phyloP scores from a whole-genome alignment of 2,329 filamentous ascomycete species.

The Penicillium sp. region DNA sequence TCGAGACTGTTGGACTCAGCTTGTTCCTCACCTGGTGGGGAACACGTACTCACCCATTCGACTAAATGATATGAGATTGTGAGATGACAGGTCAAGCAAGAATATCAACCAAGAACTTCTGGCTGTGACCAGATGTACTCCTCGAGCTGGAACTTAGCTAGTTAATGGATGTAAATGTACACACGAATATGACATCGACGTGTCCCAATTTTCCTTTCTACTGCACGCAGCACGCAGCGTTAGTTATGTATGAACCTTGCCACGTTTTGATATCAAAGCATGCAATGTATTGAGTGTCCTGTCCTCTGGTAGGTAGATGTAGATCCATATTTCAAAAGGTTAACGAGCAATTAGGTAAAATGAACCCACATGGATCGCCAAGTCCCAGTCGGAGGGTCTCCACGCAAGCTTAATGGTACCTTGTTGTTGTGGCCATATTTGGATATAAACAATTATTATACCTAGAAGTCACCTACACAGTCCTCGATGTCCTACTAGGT shows the following conservation, averaged over 20 bases:
- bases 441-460: not conserved
- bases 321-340: not conserved
- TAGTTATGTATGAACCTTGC: too few species aligned
- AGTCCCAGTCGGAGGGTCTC: not conserved
- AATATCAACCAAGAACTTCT: slow-evolving; percentile 14
- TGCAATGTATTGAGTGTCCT: not conserved
- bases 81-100: not conserved
- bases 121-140: not conserved
- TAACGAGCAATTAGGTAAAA: not conserved
- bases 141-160: not conserved
- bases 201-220: not conserved
- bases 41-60: slow-evolving; percentile 88
- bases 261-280: not conserved
- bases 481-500: not conserved
- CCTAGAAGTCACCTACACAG: too few species aligned
- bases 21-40: slow-evolving; percentile 97
- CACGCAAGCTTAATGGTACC: not conserved
- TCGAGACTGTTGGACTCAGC: slow-evolving; percentile 90
- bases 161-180: slow-evolving; percentile 7
- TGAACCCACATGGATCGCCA: slow-evolving; percentile 1
- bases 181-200: slow-evolving; percentile 3
- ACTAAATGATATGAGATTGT: slow-evolving; percentile 51
- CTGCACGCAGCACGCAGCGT: too few species aligned
- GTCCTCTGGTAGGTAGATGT: not conserved
- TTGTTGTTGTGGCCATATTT: not conserved